Conservation (phyloP, 768 basidiomycete species). For the Tephrocybe sp. region DNA sequence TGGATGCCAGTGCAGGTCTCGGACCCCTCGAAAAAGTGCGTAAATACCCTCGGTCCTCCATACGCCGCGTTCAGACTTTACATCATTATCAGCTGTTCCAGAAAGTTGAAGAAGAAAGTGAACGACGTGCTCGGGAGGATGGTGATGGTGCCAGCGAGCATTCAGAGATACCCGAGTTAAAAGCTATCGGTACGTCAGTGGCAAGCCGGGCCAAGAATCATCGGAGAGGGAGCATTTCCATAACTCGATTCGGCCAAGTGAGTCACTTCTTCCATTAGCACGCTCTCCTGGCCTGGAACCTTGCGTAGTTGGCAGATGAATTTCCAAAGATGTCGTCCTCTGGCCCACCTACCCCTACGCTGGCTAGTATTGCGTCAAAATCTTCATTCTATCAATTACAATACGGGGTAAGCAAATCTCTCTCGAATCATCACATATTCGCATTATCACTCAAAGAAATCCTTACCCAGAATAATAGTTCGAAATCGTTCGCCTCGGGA, state of each 20-base stretch:
- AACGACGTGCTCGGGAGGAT: constrained; percentile 15
- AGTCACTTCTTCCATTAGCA: constrained; percentile 13
- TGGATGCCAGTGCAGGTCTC: constrained; percentile 12
- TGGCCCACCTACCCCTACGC: constrained; percentile 31
- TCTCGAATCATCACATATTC: background rate
- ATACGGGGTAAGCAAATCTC: constrained; percentile 32
- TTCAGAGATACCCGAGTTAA: background rate
- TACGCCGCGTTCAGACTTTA: background rate
- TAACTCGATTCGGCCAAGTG: constrained; percentile 63
- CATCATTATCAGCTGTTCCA: constrained; percentile 13
- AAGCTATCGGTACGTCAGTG: constrained; percentile 4
- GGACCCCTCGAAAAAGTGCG: constrained; percentile 18
- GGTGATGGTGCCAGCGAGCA: background rate
- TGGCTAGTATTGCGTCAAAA: constrained; percentile 38
- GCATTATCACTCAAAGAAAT: constrained; percentile 3
- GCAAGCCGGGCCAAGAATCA: constrained; percentile 32
- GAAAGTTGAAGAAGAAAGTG: constrained; percentile 17
- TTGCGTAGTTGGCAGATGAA: constrained; percentile 21
- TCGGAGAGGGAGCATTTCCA: constrained; percentile 51
- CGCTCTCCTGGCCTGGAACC: constrained; percentile 15
- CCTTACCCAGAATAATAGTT: constrained; percentile 37
- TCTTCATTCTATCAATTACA: constrained; percentile 47
- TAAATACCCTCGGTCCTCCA: background rate
- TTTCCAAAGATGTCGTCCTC: constrained; percentile 19
- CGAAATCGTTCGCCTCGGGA: constrained; percentile 42